These are phyloP conservation scores for Blastomyces gilchristii DNA, from an alignment of 2,329 filamentous ascomycete genomes.

Conservation along the genomic window DNA sequence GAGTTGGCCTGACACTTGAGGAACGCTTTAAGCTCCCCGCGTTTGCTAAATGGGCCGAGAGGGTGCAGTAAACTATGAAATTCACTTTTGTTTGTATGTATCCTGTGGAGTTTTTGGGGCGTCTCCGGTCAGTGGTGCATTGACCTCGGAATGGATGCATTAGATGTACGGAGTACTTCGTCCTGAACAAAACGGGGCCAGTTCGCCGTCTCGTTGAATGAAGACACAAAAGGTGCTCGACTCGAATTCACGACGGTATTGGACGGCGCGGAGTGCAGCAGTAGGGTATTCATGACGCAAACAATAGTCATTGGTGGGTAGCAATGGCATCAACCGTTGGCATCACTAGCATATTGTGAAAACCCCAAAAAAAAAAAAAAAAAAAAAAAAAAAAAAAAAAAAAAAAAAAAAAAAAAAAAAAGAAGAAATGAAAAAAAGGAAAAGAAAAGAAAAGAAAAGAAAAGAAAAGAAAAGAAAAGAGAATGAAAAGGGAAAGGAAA, in stretches of 20 bases:
- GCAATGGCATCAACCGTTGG: background rate
- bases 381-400: no score
- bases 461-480: no score
- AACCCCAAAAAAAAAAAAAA: no score
- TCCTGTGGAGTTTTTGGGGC: background rate
- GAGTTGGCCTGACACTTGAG: background rate
- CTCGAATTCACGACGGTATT: background rate
- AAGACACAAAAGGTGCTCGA: background rate
- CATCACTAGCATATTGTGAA: background rate
- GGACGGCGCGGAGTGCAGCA: background rate
- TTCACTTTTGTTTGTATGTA: background rate
- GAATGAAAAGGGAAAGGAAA: no score
- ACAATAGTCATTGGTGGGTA: background rate
- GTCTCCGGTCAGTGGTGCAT: background rate
- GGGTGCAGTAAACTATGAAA: background rate
- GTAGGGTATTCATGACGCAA: background rate
- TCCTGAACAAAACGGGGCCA: background rate
- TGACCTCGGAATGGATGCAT: background rate
- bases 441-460: background rate
- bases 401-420: no score
- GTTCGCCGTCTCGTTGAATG: background rate
- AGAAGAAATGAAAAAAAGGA: background rate
- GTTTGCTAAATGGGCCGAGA: background rate
- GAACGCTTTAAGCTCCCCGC: background rate
- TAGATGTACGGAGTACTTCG: background rate